phyloP scores from a whole-genome alignment of 257 asterid species.

The Przewalskia tangutica region DNA sequence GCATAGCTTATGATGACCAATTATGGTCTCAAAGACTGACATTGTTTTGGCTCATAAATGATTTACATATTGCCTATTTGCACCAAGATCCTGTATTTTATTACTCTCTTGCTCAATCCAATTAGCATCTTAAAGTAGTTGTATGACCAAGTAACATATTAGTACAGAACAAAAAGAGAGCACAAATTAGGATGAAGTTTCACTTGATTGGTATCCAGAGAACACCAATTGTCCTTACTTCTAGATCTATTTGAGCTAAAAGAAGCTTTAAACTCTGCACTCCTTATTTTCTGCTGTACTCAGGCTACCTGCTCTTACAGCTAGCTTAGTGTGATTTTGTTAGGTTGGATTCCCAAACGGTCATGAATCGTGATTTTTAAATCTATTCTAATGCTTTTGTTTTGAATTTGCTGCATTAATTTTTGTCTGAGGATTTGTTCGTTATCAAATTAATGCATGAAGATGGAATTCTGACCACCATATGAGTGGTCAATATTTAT shows the following conservation, averaged over 20 bases:
- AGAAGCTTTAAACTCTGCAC: not conserved
- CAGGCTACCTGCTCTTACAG: not conserved
- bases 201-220: not conserved
- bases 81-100: not conserved
- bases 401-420: not conserved
- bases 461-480: not conserved
- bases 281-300: not conserved
- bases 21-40: not conserved
- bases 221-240: not conserved
- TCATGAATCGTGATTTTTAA: not conserved
- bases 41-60: not conserved
- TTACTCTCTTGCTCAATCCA: not conserved
- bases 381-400: not conserved
- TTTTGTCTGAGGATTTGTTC: not conserved
- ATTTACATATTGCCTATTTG: not conserved
- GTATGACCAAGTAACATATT: not conserved
- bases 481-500: not conserved
- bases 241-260: not conserved
- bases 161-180: not conserved
- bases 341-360: not conserved
- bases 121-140: not conserved
- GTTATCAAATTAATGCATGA: not conserved
- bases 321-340: not conserved
- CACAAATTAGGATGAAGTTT: not conserved
- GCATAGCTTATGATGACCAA: too few relatives aligned